phyloP scores from a whole-genome alignment of 2,329 filamentous ascomycete genomes.

The Fusarium domesticum region DNA sequence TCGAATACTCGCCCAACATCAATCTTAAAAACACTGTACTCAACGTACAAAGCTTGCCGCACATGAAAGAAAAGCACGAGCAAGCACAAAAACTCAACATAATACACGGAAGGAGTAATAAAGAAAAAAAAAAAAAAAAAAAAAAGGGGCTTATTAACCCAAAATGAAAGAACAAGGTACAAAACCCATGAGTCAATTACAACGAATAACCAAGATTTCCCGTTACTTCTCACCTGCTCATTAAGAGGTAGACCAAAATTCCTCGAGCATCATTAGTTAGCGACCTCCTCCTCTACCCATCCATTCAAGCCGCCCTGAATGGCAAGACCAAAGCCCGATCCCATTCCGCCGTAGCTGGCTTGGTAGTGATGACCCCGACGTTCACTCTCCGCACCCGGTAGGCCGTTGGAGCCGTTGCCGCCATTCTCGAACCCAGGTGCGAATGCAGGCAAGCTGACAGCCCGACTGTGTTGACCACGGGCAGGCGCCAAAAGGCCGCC shows the following conservation, averaged over 20 bases:
- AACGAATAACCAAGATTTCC: conserved; percentile 42
- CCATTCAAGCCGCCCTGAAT: conserved; percentile 64
- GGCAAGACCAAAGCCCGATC: conserved; percentile 57
- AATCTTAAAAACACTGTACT: too few species aligned
- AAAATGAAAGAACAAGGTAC: conserved; percentile 23
- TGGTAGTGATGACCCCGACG: conserved; percentile 66
- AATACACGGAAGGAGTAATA: too few species aligned
- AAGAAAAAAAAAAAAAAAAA: neutral
- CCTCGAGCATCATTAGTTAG: conserved; percentile 44
- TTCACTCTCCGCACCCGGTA: conserved; percentile 49
- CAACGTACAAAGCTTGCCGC: too few species aligned
- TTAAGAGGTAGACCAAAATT: conserved; percentile 25
- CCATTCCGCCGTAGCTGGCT: conserved; percentile 59
- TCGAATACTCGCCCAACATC: too few species aligned
- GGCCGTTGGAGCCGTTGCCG: conserved; percentile 49
- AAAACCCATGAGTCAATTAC: conserved; percentile 37
- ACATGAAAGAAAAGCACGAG: too few species aligned
- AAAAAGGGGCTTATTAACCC: neutral
- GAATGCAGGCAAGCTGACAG: conserved; percentile 79
- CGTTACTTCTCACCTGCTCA: conserved; percentile 22
- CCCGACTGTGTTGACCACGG: conserved; percentile 67
- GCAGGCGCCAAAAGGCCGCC: conserved; percentile 74
- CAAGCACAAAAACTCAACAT: too few species aligned
- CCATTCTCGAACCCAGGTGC: conserved; percentile 63
- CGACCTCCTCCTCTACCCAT: conserved; percentile 66